These are phyloP conservation scores for Cercospora sp. DNA, from an alignment of 2,329 filamentous ascomycete species.

Conservation along the genomic window DNA sequence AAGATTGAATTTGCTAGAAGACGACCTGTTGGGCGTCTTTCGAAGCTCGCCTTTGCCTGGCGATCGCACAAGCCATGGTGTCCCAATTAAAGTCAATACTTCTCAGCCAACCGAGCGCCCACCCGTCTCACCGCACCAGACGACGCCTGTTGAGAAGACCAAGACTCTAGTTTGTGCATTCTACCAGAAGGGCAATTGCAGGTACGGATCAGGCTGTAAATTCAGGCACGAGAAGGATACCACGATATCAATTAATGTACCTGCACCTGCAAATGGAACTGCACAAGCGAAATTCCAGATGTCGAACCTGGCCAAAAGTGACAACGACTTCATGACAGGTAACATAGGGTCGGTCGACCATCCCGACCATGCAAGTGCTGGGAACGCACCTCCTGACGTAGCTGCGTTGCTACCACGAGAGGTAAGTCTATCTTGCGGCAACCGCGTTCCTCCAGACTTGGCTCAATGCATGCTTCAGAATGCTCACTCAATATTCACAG, in stretches of 20 bases:
- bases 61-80: neutral
- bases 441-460: neutral
- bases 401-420: constrained; percentile 7
- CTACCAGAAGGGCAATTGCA: constrained; percentile 36
- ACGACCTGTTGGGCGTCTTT: constrained; percentile 57
- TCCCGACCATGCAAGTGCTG: neutral
- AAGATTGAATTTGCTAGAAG: constrained; percentile 53
- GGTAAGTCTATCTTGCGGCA: neutral
- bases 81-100: neutral
- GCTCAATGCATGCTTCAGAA: neutral
- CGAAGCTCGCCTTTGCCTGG: constrained; percentile 42
- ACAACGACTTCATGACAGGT: constrained; percentile 28
- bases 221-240: constrained; percentile 29
- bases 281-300: constrained; percentile 13
- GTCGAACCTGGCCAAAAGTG: constrained; percentile 17
- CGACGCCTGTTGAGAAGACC: neutral
- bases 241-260: neutral
- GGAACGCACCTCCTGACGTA: neutral
- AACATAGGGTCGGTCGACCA: neutral
- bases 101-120: neutral
- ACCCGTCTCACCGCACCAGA: neutral
- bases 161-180: constrained; percentile 26
- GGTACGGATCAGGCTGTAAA: constrained; percentile 34
- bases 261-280: neutral
- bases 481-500: constrained; percentile 10